Base-by-base conservation (phyloP, 176 grass and related monocot species). In the Zizania latifolia region DNA sequence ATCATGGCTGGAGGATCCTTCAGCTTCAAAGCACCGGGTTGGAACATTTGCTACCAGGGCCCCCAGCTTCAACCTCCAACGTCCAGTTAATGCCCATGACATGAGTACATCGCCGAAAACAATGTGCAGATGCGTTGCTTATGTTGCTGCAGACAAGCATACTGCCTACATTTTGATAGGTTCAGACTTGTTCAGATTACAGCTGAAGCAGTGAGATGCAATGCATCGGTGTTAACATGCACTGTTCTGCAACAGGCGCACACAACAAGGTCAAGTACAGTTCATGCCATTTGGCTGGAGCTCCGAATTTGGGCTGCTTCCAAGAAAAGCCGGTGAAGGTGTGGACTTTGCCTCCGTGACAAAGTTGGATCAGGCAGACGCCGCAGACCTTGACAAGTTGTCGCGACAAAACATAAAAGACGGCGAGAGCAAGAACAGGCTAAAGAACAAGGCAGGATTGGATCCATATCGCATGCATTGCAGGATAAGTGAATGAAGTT, bases 351-450 rank as follows among this genome's bases (percentile, higher is more conserved):
- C 41, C 54, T 44, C 43, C 44, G 27, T 70, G 86, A 69, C 75
- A 75, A 70, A 59, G 69, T 26, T 73, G 28, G 8, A 17, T 61
- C 75, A 79, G 40, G 43, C 53, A 79, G n/a, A n/a, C n/a, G n/a
- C n/a, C n/a, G n/a, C n/a, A n/a, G 51, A 26, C 62, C 58, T 88
- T 79, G 86, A 80, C 81, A 74, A 70, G 62, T 32, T 88, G 86
- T 88, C 62, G 35, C 26, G 10, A 23, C 27, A 56, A 48, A 83
- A 33, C 76, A 35, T 67, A 19, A 66, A 65, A n/a, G n/a, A n/a
- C n/a, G 34, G 45, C 51, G 41, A 71, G 38, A 71, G 2, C 58
- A 85, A 33, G 19, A 74, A 41, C 74, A 78, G 81, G 80, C 86
- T 80, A 83, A 45, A 84, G 34, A 75, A 79, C 81, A 84, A 46